These are phyloP conservation scores for Thinopyrum elongatum DNA, from an alignment of 176 grass and related monocot genomes.

Conservation along the genomic window DNA sequence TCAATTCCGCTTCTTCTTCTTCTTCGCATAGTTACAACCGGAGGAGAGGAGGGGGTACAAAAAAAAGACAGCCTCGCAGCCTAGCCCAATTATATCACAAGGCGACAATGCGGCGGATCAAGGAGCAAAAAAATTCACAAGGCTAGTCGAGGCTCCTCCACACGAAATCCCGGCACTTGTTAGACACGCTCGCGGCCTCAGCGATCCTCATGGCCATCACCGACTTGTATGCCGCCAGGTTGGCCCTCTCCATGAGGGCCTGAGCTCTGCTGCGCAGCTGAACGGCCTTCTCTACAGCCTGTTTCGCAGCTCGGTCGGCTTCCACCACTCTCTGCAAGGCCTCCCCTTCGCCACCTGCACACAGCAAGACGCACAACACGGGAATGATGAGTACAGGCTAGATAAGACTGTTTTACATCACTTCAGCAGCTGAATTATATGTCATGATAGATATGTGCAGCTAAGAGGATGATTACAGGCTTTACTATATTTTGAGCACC, in stretches of 20 bases:
- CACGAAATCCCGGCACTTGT: neutral
- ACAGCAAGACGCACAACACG: neutral
- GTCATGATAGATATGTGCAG: neutral
- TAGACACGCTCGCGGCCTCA: neutral
- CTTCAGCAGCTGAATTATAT: neutral
- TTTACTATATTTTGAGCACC: neutral
- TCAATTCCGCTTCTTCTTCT: neutral
- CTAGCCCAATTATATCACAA: neutral
- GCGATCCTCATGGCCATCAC: neutral
- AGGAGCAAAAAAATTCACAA: neutral
- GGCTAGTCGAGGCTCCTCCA: neutral
- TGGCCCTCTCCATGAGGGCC: neutral
- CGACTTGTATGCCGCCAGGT: constrained; percentile 11
- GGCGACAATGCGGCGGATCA: neutral
- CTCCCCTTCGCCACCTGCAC: constrained; percentile 57
- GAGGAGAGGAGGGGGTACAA: neutral
- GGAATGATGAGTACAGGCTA: neutral
- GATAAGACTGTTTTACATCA: neutral
- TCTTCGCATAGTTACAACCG: neutral
- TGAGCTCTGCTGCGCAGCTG: neutral
- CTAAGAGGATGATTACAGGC: neutral
- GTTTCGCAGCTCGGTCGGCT: constrained; percentile 2
- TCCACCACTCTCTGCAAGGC: constrained; percentile 59
- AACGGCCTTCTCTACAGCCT: neutral
- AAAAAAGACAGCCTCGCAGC: neutral